Base-by-base conservation (phyloP, 78 protist species). In the Dictyostelium citrinum region DNA sequence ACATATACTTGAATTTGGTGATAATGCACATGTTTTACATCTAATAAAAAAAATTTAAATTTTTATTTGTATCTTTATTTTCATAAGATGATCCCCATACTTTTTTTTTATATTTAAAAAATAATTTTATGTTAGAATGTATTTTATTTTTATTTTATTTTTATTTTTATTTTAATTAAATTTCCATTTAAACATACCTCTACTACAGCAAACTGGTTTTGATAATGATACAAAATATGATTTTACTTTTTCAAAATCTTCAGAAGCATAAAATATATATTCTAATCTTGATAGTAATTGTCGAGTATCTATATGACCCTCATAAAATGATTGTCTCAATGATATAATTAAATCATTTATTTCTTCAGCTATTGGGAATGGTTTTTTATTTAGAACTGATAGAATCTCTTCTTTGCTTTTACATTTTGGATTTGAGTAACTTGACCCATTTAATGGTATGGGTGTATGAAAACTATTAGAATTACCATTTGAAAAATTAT, bases 1-100 rank as follows among this genome's bases (percentile, higher is more conserved):
- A 88, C 93, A 88, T 43, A 88, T 88, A 41, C 85, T 78, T 77
- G 84, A 77, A 68, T 68, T 88, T 67, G 85, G 86, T 45, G 93
- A 88, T 60, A 78, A 17, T 67, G 93, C 93, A 88, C 93, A 88
- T 45, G 93, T 88, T 49, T 79, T 78, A 68, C 93, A 88, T 61
- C 93, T 78, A 88, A n/a, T 88, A 88, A 67, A 88, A 88, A 55
- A 55, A 55, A 55, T 55, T 55, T 20, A 55, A 55, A 55, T 55
- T 55, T 20, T 55, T 55, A 55, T 55, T 55, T 55, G 64, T 55
- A 55, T 55, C 64, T 55, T 55, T 55, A 20, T 55, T 55, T 58
- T 78, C 24, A 14, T 77, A 14, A 10, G 80, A 78, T 61, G 86
- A 43, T 45, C 93, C 93, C 93, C 93, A 88, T 67, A 88, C 93